Evolutionary conservation across 495 filamentous ascomycete species (phyloP), one percentile per base, ranked within the genome.

Genomic region (Endocarpon pusillum): DNA sequence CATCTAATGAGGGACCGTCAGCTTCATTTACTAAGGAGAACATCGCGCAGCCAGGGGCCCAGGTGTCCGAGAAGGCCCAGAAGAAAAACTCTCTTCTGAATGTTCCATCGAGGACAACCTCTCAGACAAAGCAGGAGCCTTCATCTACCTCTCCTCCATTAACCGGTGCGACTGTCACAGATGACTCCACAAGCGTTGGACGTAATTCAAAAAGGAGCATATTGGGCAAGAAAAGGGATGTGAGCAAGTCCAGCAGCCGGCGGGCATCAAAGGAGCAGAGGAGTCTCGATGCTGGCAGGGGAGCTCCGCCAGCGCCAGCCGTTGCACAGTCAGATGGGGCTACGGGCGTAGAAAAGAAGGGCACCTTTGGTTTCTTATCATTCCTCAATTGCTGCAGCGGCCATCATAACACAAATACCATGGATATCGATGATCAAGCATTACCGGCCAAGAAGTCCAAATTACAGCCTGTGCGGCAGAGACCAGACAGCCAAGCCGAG

Each of bases 351-450:
- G 78, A 74, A 50, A 81, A 78, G 58, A 71, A 70, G 51, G 61
- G 58, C 33, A 64, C 54, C 25, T 53, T 45, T 19, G 55, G 71
- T 7, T 57, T 94, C 23, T 56, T 91, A 15, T 64, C 80, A 18
- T 73, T 89, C 36, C 59, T 94, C 32, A 75, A 68, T 33, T 94
- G 85, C 60, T 94, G 84, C 51, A 73, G 74, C 19, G 69, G 75
- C 19, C 65, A 73, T 24, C 67, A 73, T 37, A 55, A 69, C 29
- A 69, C 68, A n/a, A 70, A 75, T 36, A 57, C 69, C 2, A 59
- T 73, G 24, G 73, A 71, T 38, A 53, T 58, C 35, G 70, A 73
- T 24, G 79, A 80, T 27, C 48, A 61, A 27, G 45, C 59, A 25
- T 52, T 78, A 16, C 73, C 78, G 30, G 59, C 71, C 21, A 85